A percentile compares a stretch with the other conserved stretches of the same genome.
Conservation (phyloP, 2,329 filamentous ascomycete species). For the Epichloe glyceriae region DNA sequence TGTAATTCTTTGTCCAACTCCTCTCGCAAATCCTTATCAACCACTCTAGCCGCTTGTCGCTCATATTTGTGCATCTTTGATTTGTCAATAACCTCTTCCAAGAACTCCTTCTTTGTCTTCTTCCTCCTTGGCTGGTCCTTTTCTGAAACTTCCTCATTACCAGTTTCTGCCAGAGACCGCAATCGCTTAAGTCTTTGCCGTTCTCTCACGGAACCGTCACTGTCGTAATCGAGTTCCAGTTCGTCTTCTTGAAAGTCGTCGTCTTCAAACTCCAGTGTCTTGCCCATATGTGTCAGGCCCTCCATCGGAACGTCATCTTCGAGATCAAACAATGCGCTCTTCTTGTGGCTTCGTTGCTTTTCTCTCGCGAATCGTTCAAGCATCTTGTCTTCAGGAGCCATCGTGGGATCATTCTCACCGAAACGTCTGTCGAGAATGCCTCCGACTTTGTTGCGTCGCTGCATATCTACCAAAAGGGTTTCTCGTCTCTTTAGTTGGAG, state of each 20-base stretch:
- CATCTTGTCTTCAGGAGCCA: conserved; percentile 88
- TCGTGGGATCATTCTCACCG: conserved; percentile 85
- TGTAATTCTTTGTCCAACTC: conserved; percentile 75
- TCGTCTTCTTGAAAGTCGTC: conserved; percentile 75
- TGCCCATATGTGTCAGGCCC: conserved; percentile 70
- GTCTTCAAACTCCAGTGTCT: conserved; percentile 53
- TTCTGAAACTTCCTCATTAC: conserved; percentile 31
- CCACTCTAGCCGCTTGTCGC: conserved; percentile 81
- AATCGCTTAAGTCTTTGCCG: conserved; percentile 43
- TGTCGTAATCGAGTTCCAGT: conserved; percentile 46
- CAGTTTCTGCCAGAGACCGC: conserved; percentile 31
- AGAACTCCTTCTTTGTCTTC: conserved; percentile 92
- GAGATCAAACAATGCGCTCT: conserved; percentile 73
- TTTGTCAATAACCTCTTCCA: conserved; percentile 96
- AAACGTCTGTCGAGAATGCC: conserved; percentile 88
- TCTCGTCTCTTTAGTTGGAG: conserved; percentile 46
- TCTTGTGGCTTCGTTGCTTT: conserved; percentile 67
- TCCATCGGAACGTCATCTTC: conserved; percentile 56
- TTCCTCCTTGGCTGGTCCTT: conserved; percentile 63
- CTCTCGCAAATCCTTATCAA: conserved; percentile 76
- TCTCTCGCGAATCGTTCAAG: conserved; percentile 82
- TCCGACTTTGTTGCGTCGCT: conserved; percentile 78
- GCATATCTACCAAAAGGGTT: conserved; percentile 81
- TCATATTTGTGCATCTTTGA: conserved; percentile 94
- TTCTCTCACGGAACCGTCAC: conserved; percentile 41